Evolutionary conservation across 257 asterid species (phyloP).

Genomic region (Nicotiana undulata): DNA sequence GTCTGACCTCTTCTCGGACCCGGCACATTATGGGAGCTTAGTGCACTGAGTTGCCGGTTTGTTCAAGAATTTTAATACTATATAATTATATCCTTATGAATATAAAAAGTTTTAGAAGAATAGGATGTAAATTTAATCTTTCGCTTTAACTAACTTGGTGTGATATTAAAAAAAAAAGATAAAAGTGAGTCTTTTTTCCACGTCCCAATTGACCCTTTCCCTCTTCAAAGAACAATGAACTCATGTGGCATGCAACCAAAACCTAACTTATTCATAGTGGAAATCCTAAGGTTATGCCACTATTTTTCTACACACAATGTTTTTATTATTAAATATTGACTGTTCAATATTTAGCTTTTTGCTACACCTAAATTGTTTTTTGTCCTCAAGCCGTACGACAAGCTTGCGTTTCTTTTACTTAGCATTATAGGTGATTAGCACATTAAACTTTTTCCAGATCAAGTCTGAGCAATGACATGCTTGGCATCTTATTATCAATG

Average conservation of each 20-base stretch:
- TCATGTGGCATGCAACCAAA: conserved; percentile 2
- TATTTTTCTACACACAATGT: not conserved
- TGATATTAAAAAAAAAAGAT: not conserved
- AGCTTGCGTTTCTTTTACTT: not conserved
- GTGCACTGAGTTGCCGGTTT: no score
- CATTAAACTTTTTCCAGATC: not conserved
- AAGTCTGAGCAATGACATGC: not conserved
- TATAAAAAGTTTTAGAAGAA: not conserved
- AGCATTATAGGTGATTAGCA: conserved; percentile 1
- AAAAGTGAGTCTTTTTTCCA: not conserved
- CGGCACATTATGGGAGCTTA: no score
- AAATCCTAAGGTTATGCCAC: conserved; percentile 3
- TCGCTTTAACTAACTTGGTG: not conserved
- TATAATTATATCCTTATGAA: not conserved
- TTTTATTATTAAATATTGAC: not conserved
- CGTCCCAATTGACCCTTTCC: conserved; percentile 9
- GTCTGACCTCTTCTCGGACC: no score
- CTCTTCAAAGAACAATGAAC: conserved; percentile 7
- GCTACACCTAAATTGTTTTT: conserved; percentile 4
- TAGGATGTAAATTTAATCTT: not conserved
- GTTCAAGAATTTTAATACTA: not conserved
- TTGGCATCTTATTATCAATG: not conserved
- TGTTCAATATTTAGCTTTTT: not conserved
- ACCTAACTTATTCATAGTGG: conserved; percentile 4
- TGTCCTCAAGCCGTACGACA: conserved; percentile 7